Evolutionary conservation across 345 rosid genomes (phyloP).

Genomic region (Viola odorata): DNA sequence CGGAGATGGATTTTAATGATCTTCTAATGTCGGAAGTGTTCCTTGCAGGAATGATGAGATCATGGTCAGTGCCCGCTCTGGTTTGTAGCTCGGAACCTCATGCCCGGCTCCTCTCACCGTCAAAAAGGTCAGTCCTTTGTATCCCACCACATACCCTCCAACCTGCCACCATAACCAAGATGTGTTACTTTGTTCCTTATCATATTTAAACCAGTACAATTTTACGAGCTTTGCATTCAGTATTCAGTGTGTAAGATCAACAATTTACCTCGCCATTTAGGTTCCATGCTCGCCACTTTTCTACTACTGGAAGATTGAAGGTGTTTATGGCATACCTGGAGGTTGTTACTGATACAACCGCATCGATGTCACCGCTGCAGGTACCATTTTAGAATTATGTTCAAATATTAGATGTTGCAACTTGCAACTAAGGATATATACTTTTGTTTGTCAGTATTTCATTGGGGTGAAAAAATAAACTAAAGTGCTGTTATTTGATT

Average conservation of each 20-base stretch:
- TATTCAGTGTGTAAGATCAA: not conserved
- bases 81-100: constrained; percentile 45
- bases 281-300: constrained; percentile 44
- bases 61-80: constrained; percentile 35
- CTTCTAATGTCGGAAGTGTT: constrained; percentile 13
- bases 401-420: not conserved
- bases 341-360: constrained; percentile 38
- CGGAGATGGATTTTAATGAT: not conserved
- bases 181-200: not conserved
- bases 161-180: constrained; percentile 21
- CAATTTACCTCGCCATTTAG: constrained; percentile 31
- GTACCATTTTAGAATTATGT: not conserved
- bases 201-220: not conserved
- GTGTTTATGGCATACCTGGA: constrained; percentile 33
- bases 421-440: not conserved
- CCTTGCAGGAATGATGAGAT: constrained; percentile 43
- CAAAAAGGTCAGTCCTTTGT: constrained; percentile 28
- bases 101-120: constrained; percentile 49
- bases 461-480: not conserved
- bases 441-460: not conserved
- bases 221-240: not conserved
- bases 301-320: constrained; percentile 22
- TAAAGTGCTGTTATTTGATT: too few species aligned
- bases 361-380: constrained; percentile 44
- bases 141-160: constrained; percentile 46